Evolutionary conservation across 139 green algal genomes (phyloP), one percentile per base, ranked within the genome.

Genomic region (Chlorella sp.): DNA sequence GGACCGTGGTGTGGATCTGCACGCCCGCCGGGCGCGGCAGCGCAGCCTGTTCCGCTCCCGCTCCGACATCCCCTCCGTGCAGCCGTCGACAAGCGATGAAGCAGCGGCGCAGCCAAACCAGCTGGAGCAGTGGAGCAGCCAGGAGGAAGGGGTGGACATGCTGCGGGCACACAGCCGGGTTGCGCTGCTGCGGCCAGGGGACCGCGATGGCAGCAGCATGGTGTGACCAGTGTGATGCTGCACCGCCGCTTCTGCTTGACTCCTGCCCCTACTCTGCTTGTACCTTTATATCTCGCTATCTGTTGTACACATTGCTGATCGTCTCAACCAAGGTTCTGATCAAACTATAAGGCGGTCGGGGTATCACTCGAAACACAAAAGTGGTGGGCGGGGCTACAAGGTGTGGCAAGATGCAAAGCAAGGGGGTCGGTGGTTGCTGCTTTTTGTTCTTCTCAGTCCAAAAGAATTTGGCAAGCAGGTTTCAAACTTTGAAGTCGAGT

Each of bases 21-120:
- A 30, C 15, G 63, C 63, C 16, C 78, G 78, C 7, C 39, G 39
- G 7, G 36, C 60, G 23, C 78, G 63, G 12, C 78, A 74, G 78
- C 41, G 41, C 28, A 44, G 41, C 39, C 78, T 83, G 18, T 83
- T 83, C 78, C 78, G 78, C 39, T 83, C 78, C 16, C 78, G 63
- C 17, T 75, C 63, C n/a, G 78, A 83, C 25, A 65, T 65, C 17
- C 60, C 38, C 36, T 30, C 23, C 25, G 28, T 23, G 36, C 76
- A 41, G 65, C 65, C 63, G 12, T 69, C 63, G 26, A 38, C 39
- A 13, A 41, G 2, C 51, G 51, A 60, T 9, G 47, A 4, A 5
- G 73, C n/a, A 7, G 73, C 47, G 6, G 62, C 23, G 78, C 6
- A 51, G 36, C 60, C 1, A 28, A 28, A 39, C 20, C 30, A 55